Evolutionary conservation across 768 basidiomycete genomes (phyloP), one percentile per base, ranked within the genome.

Genomic region (Amanita brunnescens): DNA sequence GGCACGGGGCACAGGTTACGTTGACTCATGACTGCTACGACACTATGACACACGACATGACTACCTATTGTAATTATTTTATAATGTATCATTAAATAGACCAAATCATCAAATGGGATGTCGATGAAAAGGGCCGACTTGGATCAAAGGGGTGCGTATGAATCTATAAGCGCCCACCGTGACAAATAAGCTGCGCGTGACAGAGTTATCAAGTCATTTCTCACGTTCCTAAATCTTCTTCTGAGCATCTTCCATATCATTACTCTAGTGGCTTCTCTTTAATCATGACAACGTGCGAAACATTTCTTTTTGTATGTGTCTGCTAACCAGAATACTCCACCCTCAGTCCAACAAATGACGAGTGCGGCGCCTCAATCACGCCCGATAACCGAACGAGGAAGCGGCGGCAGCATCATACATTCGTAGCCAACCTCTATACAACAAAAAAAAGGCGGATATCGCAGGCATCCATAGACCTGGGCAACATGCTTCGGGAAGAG

Each of bases 361-460:
- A 43, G 2, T 51, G 50, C n/a, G 23, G 29, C 33, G n/a, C 5
- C n/a, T n/a, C 32, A 33, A 39, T 16, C 12, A 51, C 49, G 26
- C 49, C 49, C 13, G 38, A 51, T 41, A 51, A 30, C 20, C 50
- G 41, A 29, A n/a, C 41, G 16, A 43, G 50, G 34, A 51, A 51
- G 33, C 33, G 50, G 8, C 24, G 37, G 6, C 40, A 41, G 21
- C 43, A 30, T 24, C 50, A 51, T 37, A 41, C 50, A 8, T 51
- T 51, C 21, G 13, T 51, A 7, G 50, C 50, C 7, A 51, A 51
- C 16, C 24, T 51, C 6, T 51, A 51, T 34, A 44, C 52, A 1
- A 47, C 61, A 3, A 59, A 60, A 10, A 63, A 65, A 50, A 54
- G 60, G 37, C 53, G 56, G 44, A 59, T 59, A 32, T 50, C 58